phyloP scores from a whole-genome alignment of 768 basidiomycete species.

The Brasilioporus rufonigricans region DNA sequence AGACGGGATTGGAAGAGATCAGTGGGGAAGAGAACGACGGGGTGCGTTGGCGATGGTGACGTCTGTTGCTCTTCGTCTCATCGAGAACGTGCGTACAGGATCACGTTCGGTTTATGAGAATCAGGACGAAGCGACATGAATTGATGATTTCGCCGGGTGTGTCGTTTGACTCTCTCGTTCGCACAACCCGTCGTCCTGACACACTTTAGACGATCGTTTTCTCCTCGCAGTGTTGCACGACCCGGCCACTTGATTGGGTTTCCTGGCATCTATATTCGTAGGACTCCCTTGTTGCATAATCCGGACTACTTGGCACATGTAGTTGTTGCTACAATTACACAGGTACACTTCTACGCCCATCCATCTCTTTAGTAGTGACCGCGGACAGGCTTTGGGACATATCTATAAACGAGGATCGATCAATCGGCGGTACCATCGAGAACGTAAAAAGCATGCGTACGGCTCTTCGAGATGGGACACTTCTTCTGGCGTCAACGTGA shows the following conservation, averaged over 20 bases:
- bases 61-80: background rate
- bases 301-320: background rate
- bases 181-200: background rate
- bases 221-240: slow-evolving; percentile 83
- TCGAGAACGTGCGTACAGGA: slow-evolving; percentile 47
- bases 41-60: slow-evolving; percentile 38
- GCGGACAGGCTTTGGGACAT: slow-evolving; percentile 19
- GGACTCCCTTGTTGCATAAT: slow-evolving; percentile 8
- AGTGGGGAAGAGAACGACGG: slow-evolving; percentile 59
- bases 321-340: background rate
- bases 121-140: slow-evolving; percentile 89
- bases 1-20: slow-evolving; percentile 75
- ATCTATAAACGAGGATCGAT: slow-evolving; percentile 10
- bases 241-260: slow-evolving; percentile 44
- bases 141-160: slow-evolving; percentile 92
- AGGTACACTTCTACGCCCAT: slow-evolving; percentile 1
- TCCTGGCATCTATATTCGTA: slow-evolving; percentile 12
- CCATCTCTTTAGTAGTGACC: slow-evolving; percentile 9
- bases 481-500: slow-evolving; percentile 31
- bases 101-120: slow-evolving; percentile 83
- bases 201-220: slow-evolving; percentile 64
- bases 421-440: background rate
- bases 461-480: slow-evolving; percentile 30
- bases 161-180: slow-evolving; percentile 21
- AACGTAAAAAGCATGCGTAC: slow-evolving; percentile 10